phyloP scores from a whole-genome alignment of 208 protist species.

The Acanthamoeba royreba region DNA sequence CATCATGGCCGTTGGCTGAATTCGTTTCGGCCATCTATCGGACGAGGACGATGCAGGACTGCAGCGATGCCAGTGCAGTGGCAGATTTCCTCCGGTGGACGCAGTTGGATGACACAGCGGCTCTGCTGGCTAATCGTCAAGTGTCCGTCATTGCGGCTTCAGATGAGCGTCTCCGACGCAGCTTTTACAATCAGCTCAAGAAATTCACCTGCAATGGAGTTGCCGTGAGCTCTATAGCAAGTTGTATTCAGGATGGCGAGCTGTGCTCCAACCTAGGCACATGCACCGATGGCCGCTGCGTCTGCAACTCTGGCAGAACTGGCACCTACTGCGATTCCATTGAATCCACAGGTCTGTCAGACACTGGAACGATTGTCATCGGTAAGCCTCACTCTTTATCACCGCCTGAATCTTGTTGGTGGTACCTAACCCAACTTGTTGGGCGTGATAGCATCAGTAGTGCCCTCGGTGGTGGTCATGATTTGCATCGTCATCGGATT shows the following conservation, averaged over 20 bases:
- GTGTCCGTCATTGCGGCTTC: background rate
- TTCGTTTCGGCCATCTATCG: background rate
- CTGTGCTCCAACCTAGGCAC: background rate
- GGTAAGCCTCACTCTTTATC: background rate
- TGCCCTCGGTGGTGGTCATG: background rate
- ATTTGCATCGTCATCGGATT: background rate
- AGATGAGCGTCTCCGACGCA: too few species aligned
- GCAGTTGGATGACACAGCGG: background rate
- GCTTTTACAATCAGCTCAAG: too few species aligned
- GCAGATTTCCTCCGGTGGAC: background rate
- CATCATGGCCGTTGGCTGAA: background rate
- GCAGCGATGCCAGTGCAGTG: background rate
- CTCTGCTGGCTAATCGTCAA: background rate
- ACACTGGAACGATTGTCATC: too few species aligned
- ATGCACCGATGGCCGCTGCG: background rate
- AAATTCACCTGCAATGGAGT: background rate
- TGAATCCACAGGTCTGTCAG: too few species aligned
- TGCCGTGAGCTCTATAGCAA: background rate
- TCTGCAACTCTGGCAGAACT: background rate
- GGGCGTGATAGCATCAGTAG: background rate
- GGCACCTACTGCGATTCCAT: background rate
- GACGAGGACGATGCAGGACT: background rate
- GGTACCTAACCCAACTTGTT: too few species aligned
- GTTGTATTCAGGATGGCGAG: background rate
- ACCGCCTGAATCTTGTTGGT: too few species aligned